Evolutionary conservation across 2,329 filamentous ascomycete genomes (phyloP).

Genomic region (Metarhizium brunneum): DNA sequence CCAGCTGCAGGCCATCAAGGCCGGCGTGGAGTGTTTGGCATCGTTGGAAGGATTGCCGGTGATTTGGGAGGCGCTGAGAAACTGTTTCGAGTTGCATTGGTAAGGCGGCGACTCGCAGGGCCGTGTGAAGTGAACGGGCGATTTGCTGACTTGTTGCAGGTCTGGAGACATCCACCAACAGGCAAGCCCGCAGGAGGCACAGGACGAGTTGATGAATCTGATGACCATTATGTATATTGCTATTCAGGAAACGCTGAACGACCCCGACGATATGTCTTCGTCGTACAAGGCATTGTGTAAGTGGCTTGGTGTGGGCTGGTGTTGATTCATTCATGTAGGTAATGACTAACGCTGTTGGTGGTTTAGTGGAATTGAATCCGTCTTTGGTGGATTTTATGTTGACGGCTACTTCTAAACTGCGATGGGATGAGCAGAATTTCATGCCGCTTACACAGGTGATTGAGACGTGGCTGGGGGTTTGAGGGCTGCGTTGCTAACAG

Average conservation of each 20-base stretch:
- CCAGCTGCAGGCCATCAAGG: conserved; percentile 51
- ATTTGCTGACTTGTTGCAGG: conserved; percentile 21
- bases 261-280: conserved; percentile 36
- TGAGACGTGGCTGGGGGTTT: background rate
- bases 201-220: conserved; percentile 52
- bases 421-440: conserved; percentile 60
- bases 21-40: conserved; percentile 41
- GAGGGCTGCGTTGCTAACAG: conserved; percentile 15
- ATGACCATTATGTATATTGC: conserved; percentile 55
- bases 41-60: conserved; percentile 40
- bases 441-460: conserved; percentile 54
- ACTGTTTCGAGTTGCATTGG: conserved; percentile 44
- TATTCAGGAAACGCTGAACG: conserved; percentile 47
- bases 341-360: background rate
- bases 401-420: conserved; percentile 55
- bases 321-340: background rate
- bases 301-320: conserved; percentile 14
- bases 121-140: background rate
- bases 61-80: conserved; percentile 41
- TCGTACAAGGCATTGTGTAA: conserved; percentile 42
- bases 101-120: conserved; percentile 18
- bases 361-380: conserved; percentile 50
- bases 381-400: conserved; percentile 64
- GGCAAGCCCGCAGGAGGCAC: conserved; percentile 38
- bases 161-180: conserved; percentile 36